Conservation (phyloP, 345 rosid genomes). For the Bretschneidera sinensis region DNA sequence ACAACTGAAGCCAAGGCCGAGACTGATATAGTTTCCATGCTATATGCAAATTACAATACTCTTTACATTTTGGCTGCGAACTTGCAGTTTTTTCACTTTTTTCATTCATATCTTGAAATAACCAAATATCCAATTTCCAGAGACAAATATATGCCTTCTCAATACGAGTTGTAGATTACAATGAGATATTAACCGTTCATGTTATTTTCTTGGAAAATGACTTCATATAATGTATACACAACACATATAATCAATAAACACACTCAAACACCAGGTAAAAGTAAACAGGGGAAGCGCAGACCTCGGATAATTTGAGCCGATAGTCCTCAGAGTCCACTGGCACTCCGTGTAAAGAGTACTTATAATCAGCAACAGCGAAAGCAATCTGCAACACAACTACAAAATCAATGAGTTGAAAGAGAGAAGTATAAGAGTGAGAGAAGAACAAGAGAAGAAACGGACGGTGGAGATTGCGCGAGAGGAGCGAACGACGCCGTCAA, state of each 20-base stretch:
- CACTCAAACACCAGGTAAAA: neutral
- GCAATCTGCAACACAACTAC: slow-evolving; percentile 39
- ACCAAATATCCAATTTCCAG: neutral
- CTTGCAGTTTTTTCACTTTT: no score
- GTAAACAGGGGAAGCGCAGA: slow-evolving; percentile 12
- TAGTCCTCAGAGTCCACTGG: slow-evolving; percentile 47
- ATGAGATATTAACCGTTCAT: neutral
- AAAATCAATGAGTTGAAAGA: neutral
- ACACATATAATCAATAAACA: neutral
- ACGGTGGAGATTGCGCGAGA: slow-evolving; percentile 59
- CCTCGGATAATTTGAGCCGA: slow-evolving; percentile 52
- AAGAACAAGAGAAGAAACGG: slow-evolving; percentile 12
- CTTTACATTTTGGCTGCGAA: no score
- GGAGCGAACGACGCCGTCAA: slow-evolving; percentile 49
- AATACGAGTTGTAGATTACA: neutral
- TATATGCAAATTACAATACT: no score
- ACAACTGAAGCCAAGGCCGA: neutral
- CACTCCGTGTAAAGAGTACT: slow-evolving; percentile 42
- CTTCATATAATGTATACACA: slow-evolving; percentile 1
- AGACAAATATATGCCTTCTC: neutral
- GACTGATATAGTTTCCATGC: neutral
- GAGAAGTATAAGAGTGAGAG: neutral
- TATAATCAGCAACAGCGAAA: slow-evolving; percentile 60
- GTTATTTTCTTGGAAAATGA: neutral
- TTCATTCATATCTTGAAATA: neutral